Evolutionary conservation across 2,329 filamentous ascomycete genomes (phyloP), one percentile per base, ranked within the genome.

Genomic region (Apiospora kogelbergensis): DNA sequence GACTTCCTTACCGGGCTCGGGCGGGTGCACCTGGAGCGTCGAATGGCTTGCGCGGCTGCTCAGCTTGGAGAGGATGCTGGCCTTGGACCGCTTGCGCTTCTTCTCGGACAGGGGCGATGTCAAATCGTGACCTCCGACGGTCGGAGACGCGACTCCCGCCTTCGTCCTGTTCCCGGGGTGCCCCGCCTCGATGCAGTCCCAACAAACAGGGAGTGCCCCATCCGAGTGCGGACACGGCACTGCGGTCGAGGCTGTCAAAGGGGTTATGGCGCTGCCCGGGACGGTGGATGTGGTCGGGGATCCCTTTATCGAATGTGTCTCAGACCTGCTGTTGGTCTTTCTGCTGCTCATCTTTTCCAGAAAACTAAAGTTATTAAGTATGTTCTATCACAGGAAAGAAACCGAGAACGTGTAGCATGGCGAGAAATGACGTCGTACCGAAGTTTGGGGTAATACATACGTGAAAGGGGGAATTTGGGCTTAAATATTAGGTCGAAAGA

Each of bases 151-250:
- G 30, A 3, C 15, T 33, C 26, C 24, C 30, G 48, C 9, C 15
- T 7, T 7, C 33, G 33, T n/a, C n/a, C 33, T 3, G 33, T 33
- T 33, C 33, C 48, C 30, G 42, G 65, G 65, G 11, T 66, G 65
- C 13, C 65, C 65, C 20, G 65, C 30, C 65, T 66, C 65, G 65
- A 37, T 30, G 44, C 65, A 66, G 65, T 66, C 65, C 65, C 65
- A 66, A n/a, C 65, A 66, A 2, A 66, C 30, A 6, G 65, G 65
- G 4, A 46, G 15, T 9, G 65, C 37, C 10, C 44, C 65, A 10
- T 66, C 65, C 65, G 65, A 53, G 44, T 53, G 65, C 11, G 65
- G 65, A 11, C 65, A 66, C 42, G 44, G 44, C 15, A 33, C 41
- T 26, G 40, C 40, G 11, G 63, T 26, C 1, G 37, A 42, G 6